phyloP scores from a whole-genome alignment of 164 flowering plant genomes.

The Vitis labrusca region DNA sequence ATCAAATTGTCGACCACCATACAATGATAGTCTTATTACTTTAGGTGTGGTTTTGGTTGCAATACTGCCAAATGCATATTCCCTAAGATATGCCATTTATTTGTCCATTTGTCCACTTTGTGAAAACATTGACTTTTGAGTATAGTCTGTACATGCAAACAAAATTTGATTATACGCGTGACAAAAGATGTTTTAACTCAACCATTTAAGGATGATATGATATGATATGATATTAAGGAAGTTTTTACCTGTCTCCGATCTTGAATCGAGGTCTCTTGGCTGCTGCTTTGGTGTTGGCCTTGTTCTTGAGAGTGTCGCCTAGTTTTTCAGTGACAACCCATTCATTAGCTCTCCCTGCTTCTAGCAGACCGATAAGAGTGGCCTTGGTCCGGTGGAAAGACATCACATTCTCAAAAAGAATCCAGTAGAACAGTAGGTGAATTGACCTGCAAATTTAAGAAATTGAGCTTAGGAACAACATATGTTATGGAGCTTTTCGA shows the following conservation, averaged over 20 bases:
- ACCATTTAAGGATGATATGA: no score
- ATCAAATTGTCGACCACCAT: no score
- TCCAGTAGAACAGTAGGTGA: constrained; percentile 90
- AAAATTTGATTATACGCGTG: no score
- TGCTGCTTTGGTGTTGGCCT: constrained; percentile 26
- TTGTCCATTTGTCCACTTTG: no score
- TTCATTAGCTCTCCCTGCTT: constrained; percentile 86
- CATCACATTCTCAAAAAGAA: constrained; percentile 97
- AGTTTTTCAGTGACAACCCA: constrained; percentile 98
- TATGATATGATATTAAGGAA: background rate
- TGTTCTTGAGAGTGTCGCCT: constrained; percentile 68
- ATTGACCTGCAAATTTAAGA: constrained; percentile 58
- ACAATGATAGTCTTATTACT: no score
- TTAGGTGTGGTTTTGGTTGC: no score
- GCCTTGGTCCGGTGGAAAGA: constrained; percentile 96
- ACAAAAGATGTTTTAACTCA: no score
- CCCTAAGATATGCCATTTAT: no score
- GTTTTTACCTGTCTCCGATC: constrained; percentile 61
- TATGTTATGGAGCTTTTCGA: no score
- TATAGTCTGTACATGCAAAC: no score
- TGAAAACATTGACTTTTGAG: no score
- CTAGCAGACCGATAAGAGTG: constrained; percentile 81
- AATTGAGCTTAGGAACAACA: background rate
- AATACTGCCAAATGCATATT: no score
- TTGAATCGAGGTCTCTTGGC: constrained; percentile 38